Evolutionary conservation across 257 asterid species (phyloP), one percentile per base, ranked within the genome.

Genomic region (Nicotiana otophora): DNA sequence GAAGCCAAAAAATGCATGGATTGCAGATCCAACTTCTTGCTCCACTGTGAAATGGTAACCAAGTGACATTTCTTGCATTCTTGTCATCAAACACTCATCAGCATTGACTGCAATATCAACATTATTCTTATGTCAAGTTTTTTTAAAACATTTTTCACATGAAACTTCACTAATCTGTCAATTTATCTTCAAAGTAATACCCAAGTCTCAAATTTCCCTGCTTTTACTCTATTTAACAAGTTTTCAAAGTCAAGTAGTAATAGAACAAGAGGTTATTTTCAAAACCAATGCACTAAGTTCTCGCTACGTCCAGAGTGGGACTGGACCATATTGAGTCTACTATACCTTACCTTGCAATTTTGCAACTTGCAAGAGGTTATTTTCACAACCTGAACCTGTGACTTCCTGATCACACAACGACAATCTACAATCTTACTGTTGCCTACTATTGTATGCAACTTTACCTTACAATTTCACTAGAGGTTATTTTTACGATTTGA

Each of bases 11-110:
- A 92, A 91, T 23, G 92, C 81, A 66, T 87, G 87, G 46, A 89
- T 86, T 16, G 89, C 82, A 55, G 94, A 90, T 42, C 95, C 97
- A 34, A 89, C 94, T 91, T 92, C 97, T 88, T 92, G 92, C 84
- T 92, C 97, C 83, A 91, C 94, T 72, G 69, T 86, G 84, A 92
- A 91, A 84, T 91, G 95, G 76, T 91, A 92, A 83, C 89, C 91
- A n/a, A 91, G 74, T 26, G 97, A 89, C 95, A 91, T 92, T 78
- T 91, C 93, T 85, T 91, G 95, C 87, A 91, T 87, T 57, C 94
- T 88, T 60, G 97, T 91, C 83, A 83, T 66, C 80, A 83, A 63
- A 9, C 86, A 80, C 55, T 81, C 86, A 7, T 83, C 86, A 26
- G 83, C 76, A 19, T 83, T 83, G 26, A 79, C 86, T 83, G 83